Conservation (phyloP, 345 rosid genomes). For the Euclidium syriacum region DNA sequence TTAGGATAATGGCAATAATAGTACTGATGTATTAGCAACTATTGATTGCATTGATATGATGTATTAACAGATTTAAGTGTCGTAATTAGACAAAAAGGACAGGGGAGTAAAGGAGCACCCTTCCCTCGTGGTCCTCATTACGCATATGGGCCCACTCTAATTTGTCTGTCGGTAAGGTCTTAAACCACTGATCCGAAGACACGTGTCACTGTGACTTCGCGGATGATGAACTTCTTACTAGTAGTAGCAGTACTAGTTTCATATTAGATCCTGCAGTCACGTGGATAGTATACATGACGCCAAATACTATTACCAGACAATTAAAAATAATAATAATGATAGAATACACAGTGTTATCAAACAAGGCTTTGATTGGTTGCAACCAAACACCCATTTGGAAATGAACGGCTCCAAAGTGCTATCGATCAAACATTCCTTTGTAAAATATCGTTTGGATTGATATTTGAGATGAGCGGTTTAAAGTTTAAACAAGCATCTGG, state of each 20-base stretch:
- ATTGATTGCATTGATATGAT: conserved; percentile 20
- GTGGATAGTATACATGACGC: conserved; percentile 4
- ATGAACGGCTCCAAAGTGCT: too few species aligned
- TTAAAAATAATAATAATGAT: too few species aligned
- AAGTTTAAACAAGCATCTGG: too few species aligned
- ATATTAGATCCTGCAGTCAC: conserved; percentile 10
- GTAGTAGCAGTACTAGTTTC: conserved; percentile 9
- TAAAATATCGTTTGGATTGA: too few species aligned
- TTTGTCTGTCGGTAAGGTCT: conserved; percentile 16
- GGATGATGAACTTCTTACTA: background rate
- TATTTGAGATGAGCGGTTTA: too few species aligned
- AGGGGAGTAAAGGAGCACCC: conserved; percentile 23
- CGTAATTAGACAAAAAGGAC: conserved; percentile 15
- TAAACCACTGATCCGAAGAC: background rate
- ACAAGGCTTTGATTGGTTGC: too few species aligned
- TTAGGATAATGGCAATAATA: background rate
- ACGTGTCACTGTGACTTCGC: background rate
- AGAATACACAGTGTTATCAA: too few species aligned
- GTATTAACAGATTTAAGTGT: conserved; percentile 19
- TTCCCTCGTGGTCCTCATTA: conserved; percentile 21
- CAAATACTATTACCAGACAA: background rate
- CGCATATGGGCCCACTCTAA: conserved; percentile 1
- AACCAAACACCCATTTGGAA: too few species aligned
- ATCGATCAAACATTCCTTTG: too few species aligned
- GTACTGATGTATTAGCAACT: conserved; percentile 16